A percentile compares a stretch with the other conserved stretches of the same genome.
Conservation (phyloP, 331 rosid species). For the Rhamnella rubrinervis region DNA sequence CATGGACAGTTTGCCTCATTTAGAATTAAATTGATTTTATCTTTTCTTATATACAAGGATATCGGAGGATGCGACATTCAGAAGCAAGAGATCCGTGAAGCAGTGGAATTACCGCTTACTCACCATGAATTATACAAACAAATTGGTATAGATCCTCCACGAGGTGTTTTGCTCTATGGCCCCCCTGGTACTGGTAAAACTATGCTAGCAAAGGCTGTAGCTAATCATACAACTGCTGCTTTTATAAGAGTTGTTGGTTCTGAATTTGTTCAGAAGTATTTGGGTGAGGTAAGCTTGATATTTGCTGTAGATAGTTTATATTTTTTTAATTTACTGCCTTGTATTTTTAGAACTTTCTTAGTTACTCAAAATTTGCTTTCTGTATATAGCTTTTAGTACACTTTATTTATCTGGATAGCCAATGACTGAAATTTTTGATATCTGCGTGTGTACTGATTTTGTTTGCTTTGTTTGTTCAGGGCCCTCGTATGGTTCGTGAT, state of each 20-base stretch:
- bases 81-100: conserved; percentile 99
- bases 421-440: not conserved
- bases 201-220: conserved; percentile 99
- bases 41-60: conserved; percentile 45
- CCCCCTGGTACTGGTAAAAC: conserved; percentile 99
- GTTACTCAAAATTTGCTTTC: too few relatives aligned
- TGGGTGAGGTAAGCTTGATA: conserved; percentile 79
- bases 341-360: not conserved
- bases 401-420: not conserved
- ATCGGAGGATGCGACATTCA: conserved; percentile 99
- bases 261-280: conserved; percentile 97
- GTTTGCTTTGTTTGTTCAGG: conserved; percentile 38
- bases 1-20: not conserved
- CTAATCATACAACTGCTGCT: conserved; percentile 96
- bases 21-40: not conserved
- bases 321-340: not conserved
- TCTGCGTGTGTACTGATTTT: not conserved
- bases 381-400: too few relatives aligned
- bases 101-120: conserved; percentile 94
- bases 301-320: not conserved
- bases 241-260: conserved; percentile 99
- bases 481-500: conserved; percentile 98
- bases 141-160: conserved; percentile 99
- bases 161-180: conserved; percentile 95
- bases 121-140: conserved; percentile 97